A percentile compares a stretch with the other conserved stretches of the same genome.
Conservation (phyloP, 805 yeast genomes). For the Millerozyma acaciae region DNA sequence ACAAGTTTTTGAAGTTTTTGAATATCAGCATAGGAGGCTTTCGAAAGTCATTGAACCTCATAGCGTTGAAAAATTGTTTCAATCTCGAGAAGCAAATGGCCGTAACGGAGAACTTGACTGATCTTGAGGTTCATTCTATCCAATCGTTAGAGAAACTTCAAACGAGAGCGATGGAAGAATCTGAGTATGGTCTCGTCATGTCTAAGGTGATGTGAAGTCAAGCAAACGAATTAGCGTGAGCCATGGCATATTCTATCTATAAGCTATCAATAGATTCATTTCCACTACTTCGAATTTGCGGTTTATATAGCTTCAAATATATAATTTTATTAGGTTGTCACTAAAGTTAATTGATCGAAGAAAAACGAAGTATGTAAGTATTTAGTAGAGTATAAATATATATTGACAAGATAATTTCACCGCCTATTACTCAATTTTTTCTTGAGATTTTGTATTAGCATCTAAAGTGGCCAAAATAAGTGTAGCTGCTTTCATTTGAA, state of each 20-base stretch:
- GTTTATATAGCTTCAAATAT: no score
- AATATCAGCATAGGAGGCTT: slow-evolving; percentile 45
- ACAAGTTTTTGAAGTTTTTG: slow-evolving; percentile 33
- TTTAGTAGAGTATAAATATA: no score
- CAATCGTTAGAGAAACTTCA: slow-evolving; percentile 24
- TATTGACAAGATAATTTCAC: no score
- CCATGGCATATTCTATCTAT: no score
- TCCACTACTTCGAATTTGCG: no score
- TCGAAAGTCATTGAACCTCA: slow-evolving; percentile 33
- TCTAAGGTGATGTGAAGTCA: no score
- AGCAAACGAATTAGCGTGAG: no score
- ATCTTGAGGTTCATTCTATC: slow-evolving; percentile 28
- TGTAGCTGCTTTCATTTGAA: slow-evolving; percentile 87
- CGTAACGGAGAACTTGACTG: slow-evolving; percentile 20
- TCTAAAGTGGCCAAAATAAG: slow-evolving; percentile 74
- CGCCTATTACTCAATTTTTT: no score
- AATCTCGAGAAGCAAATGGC: slow-evolving; percentile 38
- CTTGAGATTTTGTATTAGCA: slow-evolving; percentile 44
- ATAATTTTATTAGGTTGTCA: no score
- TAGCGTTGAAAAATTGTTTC: slow-evolving; percentile 38
- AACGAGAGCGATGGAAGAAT: slow-evolving; percentile 26
- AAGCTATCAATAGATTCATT: no score
- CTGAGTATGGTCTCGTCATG: slow-evolving; percentile 19
- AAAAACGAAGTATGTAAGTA: no score
- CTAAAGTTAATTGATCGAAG: no score